Conservation (phyloP, 352 stramenopile species). For the Phytophthora lateralis region DNA sequence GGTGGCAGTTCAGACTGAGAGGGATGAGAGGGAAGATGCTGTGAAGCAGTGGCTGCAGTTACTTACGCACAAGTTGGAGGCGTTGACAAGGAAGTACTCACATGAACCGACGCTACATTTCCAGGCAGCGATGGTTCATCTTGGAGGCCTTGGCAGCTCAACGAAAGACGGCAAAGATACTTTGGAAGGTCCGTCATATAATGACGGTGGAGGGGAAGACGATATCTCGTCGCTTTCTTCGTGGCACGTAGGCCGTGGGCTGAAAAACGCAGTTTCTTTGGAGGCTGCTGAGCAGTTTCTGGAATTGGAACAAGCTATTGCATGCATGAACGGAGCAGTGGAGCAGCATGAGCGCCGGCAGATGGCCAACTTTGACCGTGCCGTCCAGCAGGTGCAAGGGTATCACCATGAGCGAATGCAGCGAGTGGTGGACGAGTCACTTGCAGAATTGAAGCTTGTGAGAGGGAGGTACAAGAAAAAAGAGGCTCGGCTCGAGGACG, state of each 20-base stretch:
- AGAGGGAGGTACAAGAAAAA: conserved; percentile 53
- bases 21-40: conserved; percentile 29
- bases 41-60: conserved; percentile 53
- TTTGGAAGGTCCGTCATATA: background rate
- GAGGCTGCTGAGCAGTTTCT: conserved; percentile 32
- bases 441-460: conserved; percentile 58
- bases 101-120: conserved; percentile 42
- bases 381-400: conserved; percentile 54
- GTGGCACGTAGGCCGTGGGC: conserved; percentile 42
- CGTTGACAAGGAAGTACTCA: conserved; percentile 41
- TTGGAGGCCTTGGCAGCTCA: conserved; percentile 5
- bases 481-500: conserved; percentile 40
- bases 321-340: conserved; percentile 34
- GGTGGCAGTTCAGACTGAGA: conserved; percentile 33
- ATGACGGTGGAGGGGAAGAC: background rate
- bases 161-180: background rate
- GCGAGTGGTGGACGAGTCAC: conserved; percentile 53
- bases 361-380: conserved; percentile 49
- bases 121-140: conserved; percentile 25
- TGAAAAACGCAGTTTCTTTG: conserved; percentile 39
- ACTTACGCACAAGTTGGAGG: conserved; percentile 50
- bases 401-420: conserved; percentile 63
- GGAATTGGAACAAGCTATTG: conserved; percentile 47
- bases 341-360: conserved; percentile 40
- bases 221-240: conserved; percentile 18